These are phyloP conservation scores for Rhodotorula sp. DNA, from an alignment of 1,284 basidiomycete species.

Conservation along the genomic window DNA sequence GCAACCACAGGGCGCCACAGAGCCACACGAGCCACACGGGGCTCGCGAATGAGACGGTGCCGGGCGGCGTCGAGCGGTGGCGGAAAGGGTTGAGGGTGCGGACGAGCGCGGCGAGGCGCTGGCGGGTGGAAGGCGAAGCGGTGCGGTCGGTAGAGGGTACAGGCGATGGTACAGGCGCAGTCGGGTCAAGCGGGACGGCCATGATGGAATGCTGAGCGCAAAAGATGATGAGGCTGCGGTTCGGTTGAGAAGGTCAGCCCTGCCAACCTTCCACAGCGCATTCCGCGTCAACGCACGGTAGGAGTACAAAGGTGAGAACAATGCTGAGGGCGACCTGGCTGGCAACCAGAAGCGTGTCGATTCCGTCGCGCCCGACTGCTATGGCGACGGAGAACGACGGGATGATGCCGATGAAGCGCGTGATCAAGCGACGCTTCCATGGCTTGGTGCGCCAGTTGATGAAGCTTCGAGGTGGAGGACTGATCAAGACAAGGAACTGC, in stretches of 20 bases:
- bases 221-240: slow-evolving; percentile 39
- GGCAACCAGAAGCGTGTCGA: slow-evolving; percentile 78
- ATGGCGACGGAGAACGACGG: slow-evolving; percentile 80
- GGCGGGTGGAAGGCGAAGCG: background rate
- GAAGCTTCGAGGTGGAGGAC: slow-evolving; percentile 54
- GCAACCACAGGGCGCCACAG: slow-evolving; percentile 18
- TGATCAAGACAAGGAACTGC: too few species aligned
- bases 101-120: background rate
- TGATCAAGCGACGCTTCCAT: slow-evolving; percentile 71
- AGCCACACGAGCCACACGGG: slow-evolving; percentile 36
- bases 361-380: slow-evolving; percentile 70
- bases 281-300: slow-evolving; percentile 56
- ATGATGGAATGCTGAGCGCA: slow-evolving; percentile 42
- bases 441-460: slow-evolving; percentile 67
- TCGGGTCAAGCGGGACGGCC: slow-evolving; percentile 24
- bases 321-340: slow-evolving; percentile 79
- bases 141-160: background rate
- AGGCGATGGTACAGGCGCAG: background rate
- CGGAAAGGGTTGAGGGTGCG: slow-evolving; percentile 39
- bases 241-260: background rate
- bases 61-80: slow-evolving; percentile 10
- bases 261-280: background rate
- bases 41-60: slow-evolving; percentile 40
- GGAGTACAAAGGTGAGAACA: slow-evolving; percentile 81
- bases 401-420: slow-evolving; percentile 80